Evolutionary conservation across 108 stramenopile species (phyloP).

Genomic region (Cafeteria roenbergensis): DNA sequence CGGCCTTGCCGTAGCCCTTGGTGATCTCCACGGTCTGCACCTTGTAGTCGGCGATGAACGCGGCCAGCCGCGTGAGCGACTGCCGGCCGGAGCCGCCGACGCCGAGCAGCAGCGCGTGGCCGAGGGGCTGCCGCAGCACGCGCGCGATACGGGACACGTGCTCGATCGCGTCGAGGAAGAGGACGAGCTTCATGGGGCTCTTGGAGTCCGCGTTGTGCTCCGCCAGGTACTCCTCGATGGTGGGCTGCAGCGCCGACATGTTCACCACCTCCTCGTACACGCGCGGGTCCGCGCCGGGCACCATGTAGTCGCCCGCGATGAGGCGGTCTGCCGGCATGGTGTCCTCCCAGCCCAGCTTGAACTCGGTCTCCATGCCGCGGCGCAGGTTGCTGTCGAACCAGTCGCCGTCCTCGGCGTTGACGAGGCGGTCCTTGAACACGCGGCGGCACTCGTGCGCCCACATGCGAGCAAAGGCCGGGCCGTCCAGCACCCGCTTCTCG

Average conservation of each 20-base stretch:
- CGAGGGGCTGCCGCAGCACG: slow-evolving; percentile 52
- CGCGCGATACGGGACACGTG: slow-evolving; percentile 47
- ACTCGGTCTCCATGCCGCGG: slow-evolving; percentile 2
- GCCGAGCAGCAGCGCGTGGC: slow-evolving; percentile 49
- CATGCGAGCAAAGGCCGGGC: slow-evolving; percentile 36
- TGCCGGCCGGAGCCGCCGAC: slow-evolving; percentile 53
- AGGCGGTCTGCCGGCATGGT: slow-evolving; percentile 8
- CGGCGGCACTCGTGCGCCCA: slow-evolving; percentile 52
- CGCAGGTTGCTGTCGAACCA: slow-evolving; percentile 38
- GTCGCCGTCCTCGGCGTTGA: slow-evolving; percentile 35
- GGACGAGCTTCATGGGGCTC: slow-evolving; percentile 46
- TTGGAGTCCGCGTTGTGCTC: slow-evolving; percentile 56
- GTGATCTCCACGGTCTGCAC: slow-evolving; percentile 49
- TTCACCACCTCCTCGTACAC: slow-evolving; percentile 38
- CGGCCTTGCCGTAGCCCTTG: slow-evolving; percentile 48
- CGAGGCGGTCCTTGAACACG: slow-evolving; percentile 49
- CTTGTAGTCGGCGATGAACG: slow-evolving; percentile 46
- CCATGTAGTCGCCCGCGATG: slow-evolving; percentile 47
- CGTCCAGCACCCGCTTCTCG: slow-evolving; percentile 18
- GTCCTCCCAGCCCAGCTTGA: background rate
- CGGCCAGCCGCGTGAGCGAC: slow-evolving; percentile 48
- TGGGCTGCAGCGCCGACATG: slow-evolving; percentile 29
- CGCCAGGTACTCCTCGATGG: slow-evolving; percentile 39
- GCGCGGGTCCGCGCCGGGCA: slow-evolving; percentile 26
- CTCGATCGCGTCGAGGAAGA: slow-evolving; percentile 55